Conservation (phyloP, 768 basidiomycete genomes). For the Trametes elegans region DNA sequence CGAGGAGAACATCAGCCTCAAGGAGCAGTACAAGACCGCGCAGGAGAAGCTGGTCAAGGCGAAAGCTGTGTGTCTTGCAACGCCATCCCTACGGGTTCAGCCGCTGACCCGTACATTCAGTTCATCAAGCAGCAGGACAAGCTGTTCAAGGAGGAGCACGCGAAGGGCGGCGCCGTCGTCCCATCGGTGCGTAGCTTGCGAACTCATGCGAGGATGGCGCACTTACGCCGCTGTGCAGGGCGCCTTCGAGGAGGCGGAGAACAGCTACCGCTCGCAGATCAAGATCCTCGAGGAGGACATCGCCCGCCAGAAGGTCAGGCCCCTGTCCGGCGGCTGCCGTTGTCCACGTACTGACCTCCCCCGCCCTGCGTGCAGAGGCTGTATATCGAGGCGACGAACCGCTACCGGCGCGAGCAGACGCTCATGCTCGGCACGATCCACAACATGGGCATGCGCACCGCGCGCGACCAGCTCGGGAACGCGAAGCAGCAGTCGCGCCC, state of each 20-base stretch:
- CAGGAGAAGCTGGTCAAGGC: constrained; percentile 82
- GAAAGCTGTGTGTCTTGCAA: constrained; percentile 48
- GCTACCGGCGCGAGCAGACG: constrained; percentile 75
- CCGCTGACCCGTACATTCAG: constrained; percentile 36
- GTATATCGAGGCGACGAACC: constrained; percentile 49
- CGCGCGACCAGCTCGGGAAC: constrained; percentile 58
- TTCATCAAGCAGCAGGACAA: constrained; percentile 94
- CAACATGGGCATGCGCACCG: constrained; percentile 59
- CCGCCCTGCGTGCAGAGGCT: constrained; percentile 35
- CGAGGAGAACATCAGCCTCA: constrained; percentile 70
- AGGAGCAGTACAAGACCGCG: constrained; percentile 66
- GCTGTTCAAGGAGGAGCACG: constrained; percentile 79
- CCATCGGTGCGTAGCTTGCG: constrained; percentile 40
- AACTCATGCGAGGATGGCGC: too few relatives aligned
- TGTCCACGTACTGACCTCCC: constrained; percentile 20
- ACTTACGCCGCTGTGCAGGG: constrained; percentile 32
- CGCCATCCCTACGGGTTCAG: neutral
- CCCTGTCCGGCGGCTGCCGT: neutral
- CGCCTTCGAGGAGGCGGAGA: constrained; percentile 72
- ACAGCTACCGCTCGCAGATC: constrained; percentile 32
- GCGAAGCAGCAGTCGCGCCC: constrained; percentile 41
- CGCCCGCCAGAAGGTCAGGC: constrained; percentile 50
- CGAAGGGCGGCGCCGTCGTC: constrained; percentile 46
- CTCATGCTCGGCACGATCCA: constrained; percentile 80
- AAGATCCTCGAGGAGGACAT: constrained; percentile 36